phyloP scores from a whole-genome alignment of 805 yeast genomes.

The Saccharomycopsis amapae region DNA sequence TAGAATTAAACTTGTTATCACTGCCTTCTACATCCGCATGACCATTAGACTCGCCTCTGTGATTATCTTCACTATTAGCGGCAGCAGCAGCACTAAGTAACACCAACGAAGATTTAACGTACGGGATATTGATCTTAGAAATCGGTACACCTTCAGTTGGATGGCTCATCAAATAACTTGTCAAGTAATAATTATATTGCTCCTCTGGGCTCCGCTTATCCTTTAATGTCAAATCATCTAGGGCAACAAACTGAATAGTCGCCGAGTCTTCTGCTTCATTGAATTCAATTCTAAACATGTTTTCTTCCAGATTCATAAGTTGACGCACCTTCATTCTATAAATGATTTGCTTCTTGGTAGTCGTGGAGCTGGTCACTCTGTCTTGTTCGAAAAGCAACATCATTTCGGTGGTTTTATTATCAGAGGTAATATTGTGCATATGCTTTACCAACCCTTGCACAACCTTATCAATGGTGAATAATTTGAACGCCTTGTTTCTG shows the following conservation, averaged over 20 bases:
- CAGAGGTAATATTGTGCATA: slow-evolving; percentile 76
- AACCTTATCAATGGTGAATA: slow-evolving; percentile 76
- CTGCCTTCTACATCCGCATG: slow-evolving; percentile 24
- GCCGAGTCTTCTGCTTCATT: slow-evolving; percentile 46
- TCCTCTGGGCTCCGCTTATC: slow-evolving; percentile 66
- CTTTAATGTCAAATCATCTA: slow-evolving; percentile 81
- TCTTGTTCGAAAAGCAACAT: slow-evolving; percentile 78
- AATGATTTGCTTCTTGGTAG: slow-evolving; percentile 80
- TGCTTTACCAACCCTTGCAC: slow-evolving; percentile 70
- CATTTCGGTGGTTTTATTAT: slow-evolving; percentile 72
- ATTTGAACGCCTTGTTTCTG: slow-evolving; percentile 68
- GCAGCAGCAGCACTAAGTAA: slow-evolving; percentile 26
- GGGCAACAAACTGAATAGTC: slow-evolving; percentile 73
- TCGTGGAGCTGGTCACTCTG: slow-evolving; percentile 50
- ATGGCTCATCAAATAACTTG: slow-evolving; percentile 87
- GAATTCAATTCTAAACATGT: slow-evolving; percentile 82
- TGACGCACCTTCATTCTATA: slow-evolving; percentile 84
- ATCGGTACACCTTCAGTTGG: slow-evolving; percentile 95
- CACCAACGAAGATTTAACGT: slow-evolving; percentile 49
- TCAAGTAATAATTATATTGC: slow-evolving; percentile 87
- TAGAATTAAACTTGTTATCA: not conserved
- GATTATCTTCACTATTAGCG: not conserved
- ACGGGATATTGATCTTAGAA: slow-evolving; percentile 70
- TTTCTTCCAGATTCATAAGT: slow-evolving; percentile 78
- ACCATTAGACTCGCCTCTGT: not conserved